Conservation (phyloP, 31 red algal genomes). For the Asparagopsis taxiformis region DNA sequence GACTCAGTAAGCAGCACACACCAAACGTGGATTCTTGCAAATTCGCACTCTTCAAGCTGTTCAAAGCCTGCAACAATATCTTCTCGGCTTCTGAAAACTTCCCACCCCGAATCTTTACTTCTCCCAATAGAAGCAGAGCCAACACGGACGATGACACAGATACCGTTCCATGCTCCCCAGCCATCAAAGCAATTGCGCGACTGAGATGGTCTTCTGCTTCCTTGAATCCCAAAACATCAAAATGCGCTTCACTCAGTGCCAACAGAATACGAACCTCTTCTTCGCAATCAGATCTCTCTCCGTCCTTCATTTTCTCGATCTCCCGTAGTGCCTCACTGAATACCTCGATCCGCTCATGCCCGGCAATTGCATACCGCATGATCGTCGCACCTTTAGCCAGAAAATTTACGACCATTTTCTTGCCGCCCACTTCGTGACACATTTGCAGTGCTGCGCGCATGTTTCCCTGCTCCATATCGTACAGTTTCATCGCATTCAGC, state of each 20-base stretch:
- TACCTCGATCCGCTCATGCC: conserved; percentile 10
- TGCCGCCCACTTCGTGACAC: conserved; percentile 17
- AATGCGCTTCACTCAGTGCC: conserved; percentile 76
- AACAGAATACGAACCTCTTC: conserved; percentile 40
- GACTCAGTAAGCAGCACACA: conserved; percentile 53
- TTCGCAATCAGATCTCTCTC: not conserved
- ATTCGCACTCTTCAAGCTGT: conserved; percentile 18
- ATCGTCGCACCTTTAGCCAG: conserved; percentile 49
- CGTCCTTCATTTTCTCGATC: not conserved
- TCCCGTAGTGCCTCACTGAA: conserved; percentile 8
- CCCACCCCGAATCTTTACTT: conserved; percentile 28
- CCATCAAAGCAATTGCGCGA: conserved; percentile 47
- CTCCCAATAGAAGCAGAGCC: conserved; percentile 55
- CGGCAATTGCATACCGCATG: conserved; percentile 68
- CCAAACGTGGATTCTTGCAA: conserved; percentile 62
- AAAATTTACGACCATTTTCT: conserved; percentile 23
- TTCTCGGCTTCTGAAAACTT: conserved; percentile 54
- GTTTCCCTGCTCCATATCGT: conserved; percentile 62
- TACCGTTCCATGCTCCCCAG: not conserved
- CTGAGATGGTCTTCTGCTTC: conserved; percentile 55
- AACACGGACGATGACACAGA: conserved; percentile 18
- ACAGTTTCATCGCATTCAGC: conserved; percentile 49
- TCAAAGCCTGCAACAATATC: conserved; percentile 55
- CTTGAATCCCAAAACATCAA: conserved; percentile 46
- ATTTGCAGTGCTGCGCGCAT: conserved; percentile 45